Conservation (phyloP, 441 rosid species). For the Lepidium campestre region DNA sequence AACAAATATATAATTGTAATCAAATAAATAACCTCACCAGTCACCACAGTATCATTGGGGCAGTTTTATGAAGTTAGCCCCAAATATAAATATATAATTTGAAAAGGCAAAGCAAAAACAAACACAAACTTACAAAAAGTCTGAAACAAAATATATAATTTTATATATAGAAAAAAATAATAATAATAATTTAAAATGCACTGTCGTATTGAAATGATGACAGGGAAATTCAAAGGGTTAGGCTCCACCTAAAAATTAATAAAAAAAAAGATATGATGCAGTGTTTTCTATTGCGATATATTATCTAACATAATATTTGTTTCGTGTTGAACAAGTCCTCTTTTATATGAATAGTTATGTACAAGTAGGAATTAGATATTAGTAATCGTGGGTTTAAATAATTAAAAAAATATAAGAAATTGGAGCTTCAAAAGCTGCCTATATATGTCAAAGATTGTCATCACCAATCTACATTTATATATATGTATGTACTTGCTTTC, state of each 20-base stretch:
- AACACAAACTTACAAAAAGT: neutral
- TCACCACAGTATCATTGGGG: neutral
- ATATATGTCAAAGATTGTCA: conserved; percentile 24
- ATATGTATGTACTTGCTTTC: conserved; percentile 3
- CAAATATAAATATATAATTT: neutral
- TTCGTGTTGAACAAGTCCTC: conserved; percentile 25
- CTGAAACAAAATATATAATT: neutral
- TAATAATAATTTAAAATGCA: neutral
- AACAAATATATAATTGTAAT: neutral
- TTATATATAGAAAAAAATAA: neutral
- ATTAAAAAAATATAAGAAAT: neutral
- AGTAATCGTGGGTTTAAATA: neutral
- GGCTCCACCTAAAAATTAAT: conserved; percentile 23
- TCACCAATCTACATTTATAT: conserved; percentile 1
- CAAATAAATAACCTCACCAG: neutral
- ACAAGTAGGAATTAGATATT: neutral
- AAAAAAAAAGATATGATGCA: conserved; percentile 14
- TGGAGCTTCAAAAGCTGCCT: conserved; percentile 5
- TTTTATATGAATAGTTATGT: conserved; percentile 10
- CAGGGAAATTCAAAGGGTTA: conserved; percentile 10
- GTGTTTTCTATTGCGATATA: neutral
- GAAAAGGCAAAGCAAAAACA: neutral
- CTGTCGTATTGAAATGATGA: conserved; percentile 15
- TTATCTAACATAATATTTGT: neutral
- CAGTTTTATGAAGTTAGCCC: neutral